Evolutionary conservation across 371 early-diverging fungal species (phyloP).

Genomic region (Rhizopus microsporus): DNA sequence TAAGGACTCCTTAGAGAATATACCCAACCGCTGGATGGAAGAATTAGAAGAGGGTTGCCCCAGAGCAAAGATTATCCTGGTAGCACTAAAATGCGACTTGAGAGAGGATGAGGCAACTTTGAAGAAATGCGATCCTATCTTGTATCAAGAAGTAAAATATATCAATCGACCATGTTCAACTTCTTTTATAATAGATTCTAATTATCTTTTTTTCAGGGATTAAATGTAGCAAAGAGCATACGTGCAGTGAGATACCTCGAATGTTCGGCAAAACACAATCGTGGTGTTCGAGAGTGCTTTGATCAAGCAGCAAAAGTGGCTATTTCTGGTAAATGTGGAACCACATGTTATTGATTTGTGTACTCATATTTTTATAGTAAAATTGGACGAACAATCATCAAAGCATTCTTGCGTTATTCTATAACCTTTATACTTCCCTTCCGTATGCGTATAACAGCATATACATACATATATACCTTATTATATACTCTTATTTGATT

Average conservation of each 20-base stretch:
- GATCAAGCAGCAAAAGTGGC: slow-evolving; percentile 55
- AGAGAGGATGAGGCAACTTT: slow-evolving; percentile 31
- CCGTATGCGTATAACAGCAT: background rate
- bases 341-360: background rate
- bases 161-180: background rate
- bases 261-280: slow-evolving; percentile 57
- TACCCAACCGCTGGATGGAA: slow-evolving; percentile 53
- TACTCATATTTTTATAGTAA: background rate
- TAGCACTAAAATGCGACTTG: slow-evolving; percentile 62
- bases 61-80: slow-evolving; percentile 48
- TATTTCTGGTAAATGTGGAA: slow-evolving; percentile 34
- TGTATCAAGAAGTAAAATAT: slow-evolving; percentile 49
- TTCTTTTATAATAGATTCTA: background rate
- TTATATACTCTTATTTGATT: too few relatives aligned
- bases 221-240: slow-evolving; percentile 47
- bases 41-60: slow-evolving; percentile 51
- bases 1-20: slow-evolving; percentile 58
- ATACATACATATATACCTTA: too few relatives aligned
- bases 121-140: slow-evolving; percentile 30
- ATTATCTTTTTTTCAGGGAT: slow-evolving; percentile 28
- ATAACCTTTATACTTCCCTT: slow-evolving; percentile 1
- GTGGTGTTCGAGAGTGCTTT: slow-evolving; percentile 56
- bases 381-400: slow-evolving; percentile 5
- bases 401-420: slow-evolving; percentile 15
- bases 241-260: slow-evolving; percentile 54